Percentiles rank a stretch among this genome's conserved stretches.
Evolutionary conservation across 2,329 filamentous ascomycete species (phyloP).

Genomic region (Periconia sp.): DNA sequence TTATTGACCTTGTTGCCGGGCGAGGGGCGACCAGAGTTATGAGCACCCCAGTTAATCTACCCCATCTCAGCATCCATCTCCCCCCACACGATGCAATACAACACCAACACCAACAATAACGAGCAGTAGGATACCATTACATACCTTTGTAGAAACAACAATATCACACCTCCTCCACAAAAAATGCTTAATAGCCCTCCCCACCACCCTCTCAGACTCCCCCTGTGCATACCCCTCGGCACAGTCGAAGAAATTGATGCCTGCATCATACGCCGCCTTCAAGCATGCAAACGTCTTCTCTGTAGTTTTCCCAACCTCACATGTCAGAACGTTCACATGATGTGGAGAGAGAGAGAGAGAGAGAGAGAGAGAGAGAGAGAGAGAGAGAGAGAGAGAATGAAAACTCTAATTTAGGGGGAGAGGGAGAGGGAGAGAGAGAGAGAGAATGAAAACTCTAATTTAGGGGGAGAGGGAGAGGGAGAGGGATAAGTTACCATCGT

Average conservation of each 20-base stretch:
- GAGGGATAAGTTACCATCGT: conserved; percentile 57
- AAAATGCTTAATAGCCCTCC: conserved; percentile 62
- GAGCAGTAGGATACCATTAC: background rate
- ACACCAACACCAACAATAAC: background rate
- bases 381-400: no score
- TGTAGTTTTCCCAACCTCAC: no score
- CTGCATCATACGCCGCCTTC: conserved; percentile 62
- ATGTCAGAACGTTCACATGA: no score
- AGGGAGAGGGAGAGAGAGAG: no score
- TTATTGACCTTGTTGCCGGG: conserved; percentile 69
- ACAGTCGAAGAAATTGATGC: conserved; percentile 67
- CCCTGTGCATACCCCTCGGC: conserved; percentile 62
- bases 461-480: background rate
- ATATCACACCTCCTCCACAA: conserved; percentile 64
- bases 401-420: no score
- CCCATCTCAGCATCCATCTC: background rate
- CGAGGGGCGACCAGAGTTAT: conserved; percentile 50
- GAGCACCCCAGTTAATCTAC: conserved; percentile 69
- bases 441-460: no score
- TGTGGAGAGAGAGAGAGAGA: no score
- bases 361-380: no score
- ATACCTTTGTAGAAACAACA: conserved; percentile 63
- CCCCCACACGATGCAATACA: background rate
- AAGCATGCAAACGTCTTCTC: conserved; percentile 64
- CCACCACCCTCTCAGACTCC: conserved; percentile 62